Evolutionary conservation across 2,329 filamentous ascomycete genomes (phyloP).

Genomic region (Talaromyces atroroseus): DNA sequence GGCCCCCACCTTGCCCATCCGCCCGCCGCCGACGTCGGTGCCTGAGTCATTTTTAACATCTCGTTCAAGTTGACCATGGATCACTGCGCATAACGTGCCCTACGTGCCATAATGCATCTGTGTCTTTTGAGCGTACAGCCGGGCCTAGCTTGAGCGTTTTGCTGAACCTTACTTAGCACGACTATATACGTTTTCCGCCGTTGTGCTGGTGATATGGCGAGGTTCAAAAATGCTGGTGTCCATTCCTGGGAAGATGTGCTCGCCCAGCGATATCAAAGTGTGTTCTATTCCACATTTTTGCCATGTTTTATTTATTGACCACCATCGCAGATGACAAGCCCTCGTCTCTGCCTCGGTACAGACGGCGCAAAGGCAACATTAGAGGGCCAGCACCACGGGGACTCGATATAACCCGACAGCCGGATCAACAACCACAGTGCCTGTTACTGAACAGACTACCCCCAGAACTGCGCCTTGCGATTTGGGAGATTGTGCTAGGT

Average conservation of each 20-base stretch:
- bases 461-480: constrained; percentile 31
- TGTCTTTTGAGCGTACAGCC: background rate
- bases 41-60: background rate
- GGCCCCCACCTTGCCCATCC: background rate
- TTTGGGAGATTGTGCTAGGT: constrained; percentile 32
- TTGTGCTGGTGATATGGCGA: constrained; percentile 26
- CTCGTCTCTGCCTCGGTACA: constrained; percentile 14
- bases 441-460: constrained; percentile 28
- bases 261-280: constrained; percentile 36
- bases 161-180: background rate
- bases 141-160: background rate
- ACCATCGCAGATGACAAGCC: constrained; percentile 14
- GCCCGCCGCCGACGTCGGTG: constrained; percentile 1
- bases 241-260: constrained; percentile 39
- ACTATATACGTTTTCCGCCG: too few species aligned
- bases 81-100: background rate
- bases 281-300: constrained; percentile 12
- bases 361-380: constrained; percentile 13
- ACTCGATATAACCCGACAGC: constrained; percentile 14
- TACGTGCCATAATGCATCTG: background rate
- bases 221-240: constrained; percentile 31
- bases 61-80: background rate
- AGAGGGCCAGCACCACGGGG: constrained; percentile 11
- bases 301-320: background rate
- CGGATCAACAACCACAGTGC: constrained; percentile 21